phyloP scores from a whole-genome alignment of 2,329 filamentous ascomycete species.

The Sporothrix mexicana region DNA sequence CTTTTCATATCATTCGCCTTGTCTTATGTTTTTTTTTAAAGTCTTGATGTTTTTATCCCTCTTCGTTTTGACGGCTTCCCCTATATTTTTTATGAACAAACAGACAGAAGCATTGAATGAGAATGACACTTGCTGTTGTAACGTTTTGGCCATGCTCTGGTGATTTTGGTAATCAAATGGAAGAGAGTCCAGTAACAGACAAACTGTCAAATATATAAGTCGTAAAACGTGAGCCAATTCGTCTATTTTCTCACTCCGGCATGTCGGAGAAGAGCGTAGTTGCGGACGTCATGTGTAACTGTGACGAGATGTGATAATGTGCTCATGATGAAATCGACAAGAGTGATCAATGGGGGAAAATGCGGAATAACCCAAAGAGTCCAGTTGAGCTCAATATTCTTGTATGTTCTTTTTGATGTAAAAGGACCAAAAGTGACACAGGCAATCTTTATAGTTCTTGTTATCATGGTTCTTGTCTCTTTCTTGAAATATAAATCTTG shows the following conservation, averaged over 20 bases:
- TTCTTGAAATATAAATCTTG: too few relatives aligned
- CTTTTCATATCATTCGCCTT: slow-evolving; percentile 12
- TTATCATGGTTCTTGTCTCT: too few relatives aligned
- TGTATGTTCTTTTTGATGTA: neutral
- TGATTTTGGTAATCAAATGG: neutral
- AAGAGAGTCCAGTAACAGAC: neutral
- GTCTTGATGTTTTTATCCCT: neutral
- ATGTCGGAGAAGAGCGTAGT: too few relatives aligned
- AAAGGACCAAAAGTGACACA: too few relatives aligned
- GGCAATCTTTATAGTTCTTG: too few relatives aligned
- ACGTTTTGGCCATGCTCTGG: neutral
- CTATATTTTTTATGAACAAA: neutral
- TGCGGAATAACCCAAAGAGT: neutral
- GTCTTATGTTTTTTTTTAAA: neutral
- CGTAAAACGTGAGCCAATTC: too few relatives aligned
- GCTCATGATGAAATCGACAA: neutral
- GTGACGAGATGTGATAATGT: neutral
- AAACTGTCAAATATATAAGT: neutral
- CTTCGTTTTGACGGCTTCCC: neutral
- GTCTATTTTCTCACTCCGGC: neutral
- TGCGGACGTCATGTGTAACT: slow-evolving; percentile 6
- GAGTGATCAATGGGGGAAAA: neutral
- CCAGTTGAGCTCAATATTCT: neutral
- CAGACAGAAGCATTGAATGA: neutral
- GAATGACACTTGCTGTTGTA: neutral